A percentile compares a stretch with the other conserved stretches of the same genome.
These are phyloP conservation scores for Centella asiatica DNA, from an alignment of 129 eudicot species.

Conservation along the genomic window DNA sequence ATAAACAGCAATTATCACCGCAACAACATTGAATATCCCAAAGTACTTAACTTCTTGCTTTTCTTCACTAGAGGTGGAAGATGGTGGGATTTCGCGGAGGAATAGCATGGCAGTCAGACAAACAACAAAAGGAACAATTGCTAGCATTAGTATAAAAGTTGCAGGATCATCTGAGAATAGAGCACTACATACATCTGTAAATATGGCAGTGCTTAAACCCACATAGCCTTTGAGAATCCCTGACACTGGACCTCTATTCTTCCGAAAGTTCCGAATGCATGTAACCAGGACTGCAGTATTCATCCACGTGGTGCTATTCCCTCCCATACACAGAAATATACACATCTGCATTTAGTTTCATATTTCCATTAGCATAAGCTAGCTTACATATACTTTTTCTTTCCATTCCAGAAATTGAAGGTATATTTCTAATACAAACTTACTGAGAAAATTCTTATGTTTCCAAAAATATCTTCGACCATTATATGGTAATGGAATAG, in stretches of 20 bases:
- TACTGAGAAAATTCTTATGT: too few species aligned
- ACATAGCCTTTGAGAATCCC: slow-evolving; percentile 90
- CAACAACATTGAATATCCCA: slow-evolving; percentile 59
- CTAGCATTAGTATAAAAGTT: slow-evolving; percentile 60
- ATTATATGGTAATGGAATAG: too few species aligned
- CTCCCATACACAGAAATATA: slow-evolving; percentile 92
- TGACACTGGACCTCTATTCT: slow-evolving; percentile 81
- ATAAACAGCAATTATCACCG: slow-evolving; percentile 72
- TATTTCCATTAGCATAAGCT: not conserved
- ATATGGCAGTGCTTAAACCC: slow-evolving; percentile 91
- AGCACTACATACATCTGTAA: slow-evolving; percentile 78
- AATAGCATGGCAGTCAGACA: slow-evolving; percentile 75
- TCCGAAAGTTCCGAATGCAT: slow-evolving; percentile 85
- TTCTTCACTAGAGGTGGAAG: slow-evolving; percentile 51
- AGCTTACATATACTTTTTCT: not conserved
- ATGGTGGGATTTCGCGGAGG: slow-evolving; percentile 84
- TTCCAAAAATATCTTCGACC: too few species aligned
- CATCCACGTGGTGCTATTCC: slow-evolving; percentile 99
- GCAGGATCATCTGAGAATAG: slow-evolving; percentile 68
- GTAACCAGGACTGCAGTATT: slow-evolving; percentile 94
- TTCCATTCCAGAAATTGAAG: not conserved
- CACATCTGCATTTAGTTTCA: slow-evolving; percentile 52
- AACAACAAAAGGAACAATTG: slow-evolving; percentile 50
- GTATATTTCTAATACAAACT: too few species aligned
- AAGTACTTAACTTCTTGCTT: slow-evolving; percentile 55